Conservation (phyloP, 2,329 filamentous ascomycete species). For the Colletotrichum tamarilloi region DNA sequence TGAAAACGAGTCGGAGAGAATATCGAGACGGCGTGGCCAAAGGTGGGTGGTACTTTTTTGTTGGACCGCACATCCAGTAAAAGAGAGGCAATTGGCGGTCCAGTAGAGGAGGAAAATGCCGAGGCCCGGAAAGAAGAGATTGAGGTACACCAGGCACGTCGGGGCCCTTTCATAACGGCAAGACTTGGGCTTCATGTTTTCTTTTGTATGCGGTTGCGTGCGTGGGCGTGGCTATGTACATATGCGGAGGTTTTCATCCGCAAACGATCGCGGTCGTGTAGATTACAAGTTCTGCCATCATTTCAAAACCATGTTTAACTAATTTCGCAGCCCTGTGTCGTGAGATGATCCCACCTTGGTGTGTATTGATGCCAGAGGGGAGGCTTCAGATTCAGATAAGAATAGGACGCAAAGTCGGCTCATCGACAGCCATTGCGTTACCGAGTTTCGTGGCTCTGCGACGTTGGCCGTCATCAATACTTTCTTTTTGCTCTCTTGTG, state of each 20-base stretch:
- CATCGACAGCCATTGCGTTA: no score
- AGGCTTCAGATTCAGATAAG: no score
- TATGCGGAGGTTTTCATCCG: slow-evolving; percentile 33
- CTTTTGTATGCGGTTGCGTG: slow-evolving; percentile 27
- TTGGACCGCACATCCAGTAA: neutral
- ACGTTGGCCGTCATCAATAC: no score
- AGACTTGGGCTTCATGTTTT: slow-evolving; percentile 27
- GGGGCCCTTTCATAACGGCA: slow-evolving; percentile 1
- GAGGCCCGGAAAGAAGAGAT: neutral
- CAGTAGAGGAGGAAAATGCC: neutral
- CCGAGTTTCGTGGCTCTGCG: no score
- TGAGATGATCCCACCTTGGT: no score
- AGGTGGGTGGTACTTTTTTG: neutral
- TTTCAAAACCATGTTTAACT: neutral
- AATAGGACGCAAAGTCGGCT: no score
- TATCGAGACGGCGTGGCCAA: neutral
- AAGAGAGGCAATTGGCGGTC: neutral
- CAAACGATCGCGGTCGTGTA: slow-evolving; percentile 33
- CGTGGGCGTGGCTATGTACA: slow-evolving; percentile 33
- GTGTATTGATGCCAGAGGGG: no score
- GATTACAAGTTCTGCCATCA: slow-evolving; percentile 33
- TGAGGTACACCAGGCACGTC: slow-evolving; percentile 13
- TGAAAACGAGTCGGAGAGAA: neutral
- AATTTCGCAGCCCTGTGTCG: neutral
- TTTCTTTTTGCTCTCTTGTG: no score